Evolutionary conservation across 2,329 filamentous ascomycete species (phyloP).

Genomic region (Ophiosphaerella herpotricha): DNA sequence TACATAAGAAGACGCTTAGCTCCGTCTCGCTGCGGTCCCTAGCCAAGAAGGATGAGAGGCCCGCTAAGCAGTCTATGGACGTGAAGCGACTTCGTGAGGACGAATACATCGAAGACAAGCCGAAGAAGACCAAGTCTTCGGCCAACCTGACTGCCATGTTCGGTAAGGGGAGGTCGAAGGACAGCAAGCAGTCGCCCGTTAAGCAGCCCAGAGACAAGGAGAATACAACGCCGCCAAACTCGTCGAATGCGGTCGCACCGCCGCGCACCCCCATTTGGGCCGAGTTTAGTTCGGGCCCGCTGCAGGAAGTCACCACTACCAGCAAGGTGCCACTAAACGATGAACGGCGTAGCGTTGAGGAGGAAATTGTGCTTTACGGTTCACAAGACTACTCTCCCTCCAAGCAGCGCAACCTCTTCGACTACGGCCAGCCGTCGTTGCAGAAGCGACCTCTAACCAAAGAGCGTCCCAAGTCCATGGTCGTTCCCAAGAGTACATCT

Average conservation of each 20-base stretch:
- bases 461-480: conserved; percentile 59
- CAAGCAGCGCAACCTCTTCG: conserved; percentile 66
- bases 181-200: conserved; percentile 55
- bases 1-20: conserved; percentile 61
- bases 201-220: conserved; percentile 71
- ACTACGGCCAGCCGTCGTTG: conserved; percentile 53
- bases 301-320: conserved; percentile 38
- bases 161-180: conserved; percentile 71
- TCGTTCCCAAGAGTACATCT: conserved; percentile 49
- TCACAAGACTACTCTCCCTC: conserved; percentile 64
- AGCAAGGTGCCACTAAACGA: conserved; percentile 53
- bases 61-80: conserved; percentile 39
- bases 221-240: conserved; percentile 69
- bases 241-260: conserved; percentile 47
- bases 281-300: conserved; percentile 63
- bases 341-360: conserved; percentile 51
- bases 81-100: conserved; percentile 33
- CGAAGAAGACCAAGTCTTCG: conserved; percentile 78
- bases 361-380: conserved; percentile 64
- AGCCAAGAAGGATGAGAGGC: conserved; percentile 50
- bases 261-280: conserved; percentile 76
- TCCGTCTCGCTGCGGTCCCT: conserved; percentile 59
- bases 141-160: conserved; percentile 81
- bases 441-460: conserved; percentile 39
- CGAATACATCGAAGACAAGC: conserved; percentile 43